Base-by-base conservation (phyloP, 2,329 filamentous ascomycete genomes). In the Scedosporium dehoogii region DNA sequence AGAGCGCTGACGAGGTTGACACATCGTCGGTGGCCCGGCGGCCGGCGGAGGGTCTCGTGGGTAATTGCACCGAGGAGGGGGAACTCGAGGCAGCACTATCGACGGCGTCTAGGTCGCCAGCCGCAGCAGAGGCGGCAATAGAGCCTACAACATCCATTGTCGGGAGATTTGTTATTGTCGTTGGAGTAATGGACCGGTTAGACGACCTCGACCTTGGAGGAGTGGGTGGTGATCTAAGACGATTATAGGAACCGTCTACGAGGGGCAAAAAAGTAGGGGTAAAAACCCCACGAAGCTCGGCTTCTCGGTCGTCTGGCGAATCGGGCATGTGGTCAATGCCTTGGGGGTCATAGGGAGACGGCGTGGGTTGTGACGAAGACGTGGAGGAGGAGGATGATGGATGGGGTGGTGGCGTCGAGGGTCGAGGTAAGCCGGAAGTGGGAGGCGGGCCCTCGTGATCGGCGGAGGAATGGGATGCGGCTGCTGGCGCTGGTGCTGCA, bases 261-360 rank as follows among this genome's bases (percentile, higher is more conserved):
- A 88, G 75, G 55, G 85, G 84, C 62, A 88, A 78, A 68, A 83
- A 88, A 65, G 75, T 81, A 29, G 85, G 85, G 42, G 81, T 86
- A 69, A 88, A 87, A 64, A 88, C 73, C 64, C 85, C 85, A 65
- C 80, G 79, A 66, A 88, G 81, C 67, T 86, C 60, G 38, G 53
- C 53, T 48, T 62, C 53, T 38, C 60, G 60, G 60, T 62, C 55
- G 33, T 57, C 74, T n/a, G 75, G 73, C 12, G 75, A 77, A 62
- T 68, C 68, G 53, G 68, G 68, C 62, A 67, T 67, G 62, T 68
- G 64, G 64, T 67, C 67, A 33, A 61, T 53, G 23, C 38, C 57
- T 55, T 60, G 59, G 53, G 46, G 21, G 44, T 21, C 33, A 48
- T 41, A 27, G 25, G 29, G 33, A 25, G 55, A 27, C 16, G 25